Base-by-base conservation (phyloP, 1,284 basidiomycete species). In the Ganoderma lucidum region DNA sequence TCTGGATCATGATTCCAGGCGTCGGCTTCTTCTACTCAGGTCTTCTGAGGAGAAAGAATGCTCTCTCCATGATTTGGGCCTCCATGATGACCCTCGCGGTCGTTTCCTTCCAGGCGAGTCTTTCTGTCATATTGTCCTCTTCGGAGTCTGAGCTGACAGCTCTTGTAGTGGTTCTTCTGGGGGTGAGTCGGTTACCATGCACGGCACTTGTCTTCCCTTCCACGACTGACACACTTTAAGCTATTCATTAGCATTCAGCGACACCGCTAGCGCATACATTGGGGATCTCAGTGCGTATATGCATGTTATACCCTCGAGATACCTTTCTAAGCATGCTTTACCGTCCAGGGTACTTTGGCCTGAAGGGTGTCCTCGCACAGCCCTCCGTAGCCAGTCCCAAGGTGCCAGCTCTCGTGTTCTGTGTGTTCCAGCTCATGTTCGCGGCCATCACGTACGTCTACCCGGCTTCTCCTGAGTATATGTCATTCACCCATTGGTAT, bases 1-100 rank as follows among this genome's bases (percentile, higher is more conserved):
- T 97, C 37, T 96, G 92, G 89, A 86, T 97, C 81, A 98, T 98
- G 96, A 88, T 96, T 79, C 96, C 96, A 23, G 95, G 95, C 70
- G 88, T 96, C 71, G 94, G 94, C 35, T 95, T 91, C 81, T 96
- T 97, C 85, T 97, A 98, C 82, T 93, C 95, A 41, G 96, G 96
- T 75, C 84, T 93, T 44, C 80, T 92, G 61, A 85, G 95, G 65
- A 87, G 95, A 58, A 98, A 98, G 82, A 98, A 97, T 76, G 97
- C 96, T 0, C 85, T 98, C 9, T 95, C 93, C 28, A 96, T 97
- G 95, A 92, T 99, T 60, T 96, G 91, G 83, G 84, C 96, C 32
- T 90, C 89, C 62, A 88, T 98, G 85, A 90, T 91, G 78, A 88
- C 90, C 15, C 80, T 96, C 48, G 85, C 85, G 67, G 84, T 86